Percentiles rank a stretch among this genome's conserved stretches.
Conservation (phyloP, 1,139 yeast genomes). For the Blastobotrys capitulatus region DNA sequence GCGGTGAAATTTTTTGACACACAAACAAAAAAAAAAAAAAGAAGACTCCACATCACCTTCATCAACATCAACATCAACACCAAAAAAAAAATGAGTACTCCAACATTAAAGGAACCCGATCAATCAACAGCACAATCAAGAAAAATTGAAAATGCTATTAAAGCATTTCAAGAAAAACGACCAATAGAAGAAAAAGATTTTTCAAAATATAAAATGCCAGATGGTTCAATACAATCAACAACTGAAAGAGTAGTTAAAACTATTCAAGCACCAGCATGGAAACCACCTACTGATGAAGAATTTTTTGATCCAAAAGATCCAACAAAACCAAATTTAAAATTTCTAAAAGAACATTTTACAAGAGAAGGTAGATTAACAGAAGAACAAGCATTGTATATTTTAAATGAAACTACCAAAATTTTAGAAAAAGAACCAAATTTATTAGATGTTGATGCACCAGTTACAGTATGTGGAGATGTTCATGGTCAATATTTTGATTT, state of each 20-base stretch:
- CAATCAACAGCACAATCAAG: conserved; percentile 10
- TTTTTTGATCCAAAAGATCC: conserved; percentile 52
- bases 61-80: too few species aligned
- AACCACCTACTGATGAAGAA: conserved; percentile 60
- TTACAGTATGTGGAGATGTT: conserved; percentile 43
- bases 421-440: conserved; percentile 72
- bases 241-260: conserved; percentile 58
- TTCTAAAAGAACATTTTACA: conserved; percentile 67
- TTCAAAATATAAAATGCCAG: conserved; percentile 58
- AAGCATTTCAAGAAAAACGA: conserved; percentile 57
- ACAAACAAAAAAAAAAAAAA: too few species aligned
- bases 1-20: too few species aligned
- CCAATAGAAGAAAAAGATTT: conserved; percentile 42
- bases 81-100: background rate
- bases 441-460: conserved; percentile 70
- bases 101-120: background rate
- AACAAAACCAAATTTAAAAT: conserved; percentile 57
- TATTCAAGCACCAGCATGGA: conserved; percentile 66
- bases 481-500: conserved; percentile 95
- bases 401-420: conserved; percentile 62
- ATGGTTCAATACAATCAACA: conserved; percentile 63
- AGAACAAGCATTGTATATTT: conserved; percentile 64
- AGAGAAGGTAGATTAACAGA: conserved; percentile 76
- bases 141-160: conserved; percentile 60
- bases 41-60: too few species aligned